These are phyloP conservation scores for Saccharum hybrid DNA, from an alignment of 202 grass and related monocot genomes.

Conservation along the genomic window DNA sequence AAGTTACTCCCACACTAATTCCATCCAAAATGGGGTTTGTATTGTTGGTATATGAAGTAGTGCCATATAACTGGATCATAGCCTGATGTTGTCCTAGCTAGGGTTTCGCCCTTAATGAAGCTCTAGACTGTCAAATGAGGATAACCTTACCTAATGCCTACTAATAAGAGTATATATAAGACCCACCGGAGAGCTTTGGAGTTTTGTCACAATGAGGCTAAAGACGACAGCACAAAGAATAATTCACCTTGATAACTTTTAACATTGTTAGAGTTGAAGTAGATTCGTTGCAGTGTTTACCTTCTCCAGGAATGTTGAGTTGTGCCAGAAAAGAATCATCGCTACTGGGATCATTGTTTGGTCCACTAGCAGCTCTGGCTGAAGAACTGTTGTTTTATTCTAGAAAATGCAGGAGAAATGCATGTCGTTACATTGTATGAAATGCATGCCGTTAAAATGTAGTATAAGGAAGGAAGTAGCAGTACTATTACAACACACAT, in stretches of 20 bases:
- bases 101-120: conserved; percentile 12
- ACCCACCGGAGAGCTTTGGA: neutral
- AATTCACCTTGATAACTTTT: conserved; percentile 15
- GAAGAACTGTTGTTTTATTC: conserved; percentile 3
- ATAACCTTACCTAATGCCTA: conserved; percentile 22
- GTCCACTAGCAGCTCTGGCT: neutral
- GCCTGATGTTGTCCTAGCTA: conserved; percentile 32
- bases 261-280: conserved; percentile 12
- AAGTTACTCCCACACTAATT: conserved; percentile 39
- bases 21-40: conserved; percentile 7
- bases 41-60: conserved; percentile 29
- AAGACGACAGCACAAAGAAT: neutral
- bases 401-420: neutral
- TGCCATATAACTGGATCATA: neutral
- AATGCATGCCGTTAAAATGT: neutral
- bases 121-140: conserved; percentile 5
- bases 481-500: neutral
- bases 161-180: neutral
- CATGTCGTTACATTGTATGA: neutral
- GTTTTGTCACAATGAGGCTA: no score
- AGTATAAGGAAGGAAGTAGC: neutral
- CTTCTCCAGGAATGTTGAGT: neutral
- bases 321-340: neutral
- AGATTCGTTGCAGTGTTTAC: neutral
- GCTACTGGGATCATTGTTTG: neutral